Base-by-base conservation (phyloP, 2,329 filamentous ascomycete genomes). In the Aspergillus tubingensis region DNA sequence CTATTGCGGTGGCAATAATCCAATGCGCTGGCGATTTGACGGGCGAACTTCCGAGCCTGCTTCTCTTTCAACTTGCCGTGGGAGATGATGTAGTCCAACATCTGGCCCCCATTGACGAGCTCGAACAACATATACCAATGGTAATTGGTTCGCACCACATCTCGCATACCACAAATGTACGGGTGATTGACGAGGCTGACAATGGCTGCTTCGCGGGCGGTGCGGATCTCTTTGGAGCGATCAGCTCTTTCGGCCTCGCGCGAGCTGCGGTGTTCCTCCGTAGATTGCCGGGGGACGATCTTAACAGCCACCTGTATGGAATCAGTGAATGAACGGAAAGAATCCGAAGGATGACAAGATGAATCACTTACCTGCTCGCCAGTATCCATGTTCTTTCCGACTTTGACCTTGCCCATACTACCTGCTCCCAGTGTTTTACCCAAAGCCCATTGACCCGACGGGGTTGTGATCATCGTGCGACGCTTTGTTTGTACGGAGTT, bases 51-150 rank as follows among this genome's bases (percentile, higher is more conserved):
- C 71, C 95, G 88, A 8, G 95, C 95, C 78, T 96, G 94, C 79
- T 98, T 98, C 80, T 99, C 95, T 82, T 98, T 98, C 65, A 99
- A 82, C 72, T 96, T 91, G 60, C 94, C 95, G 72, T 99, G 95
- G 3, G 93, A 97, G 74, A 99, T 99, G 76, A 99, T 99, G 79
- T 98, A 99, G 80, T 99, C 95, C 63, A 99, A 87, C 95, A 99
- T 98, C 79, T 99, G 95, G 17, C 95, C 95, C 51, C 95, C 95
- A 73, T 99, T 97, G 77, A 99, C 95, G 76, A 95, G 97, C 80
- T 99, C 95, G 73, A 96, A 99, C 54, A 99, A 87, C 95, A 99
- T 99, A 79, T 99, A 99, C 95, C 95, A 99, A 78, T 99, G 95
- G 75, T 97, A 95, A 72, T 95, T 94, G 54, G 95, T 98, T 60